phyloP scores from a whole-genome alignment of 345 rosid genomes.

The Pugionium dolabratum region DNA sequence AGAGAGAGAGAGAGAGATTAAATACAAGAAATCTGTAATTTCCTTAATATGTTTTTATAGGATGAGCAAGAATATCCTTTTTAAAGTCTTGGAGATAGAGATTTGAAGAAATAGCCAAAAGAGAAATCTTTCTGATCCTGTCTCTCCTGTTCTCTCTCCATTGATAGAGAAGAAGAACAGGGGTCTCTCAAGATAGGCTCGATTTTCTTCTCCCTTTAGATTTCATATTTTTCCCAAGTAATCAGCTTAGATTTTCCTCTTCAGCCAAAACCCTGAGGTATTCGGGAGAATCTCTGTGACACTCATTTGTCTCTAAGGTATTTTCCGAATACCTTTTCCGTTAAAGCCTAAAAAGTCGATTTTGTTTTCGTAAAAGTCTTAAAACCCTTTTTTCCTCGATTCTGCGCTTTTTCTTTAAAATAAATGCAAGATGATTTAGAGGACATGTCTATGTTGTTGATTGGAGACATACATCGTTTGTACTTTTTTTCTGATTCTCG shows the following conservation, averaged over 20 bases:
- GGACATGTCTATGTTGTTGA: conserved; percentile 26
- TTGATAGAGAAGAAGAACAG: conserved; percentile 19
- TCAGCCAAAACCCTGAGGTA: conserved; percentile 40
- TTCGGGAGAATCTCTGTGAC: conserved; percentile 18
- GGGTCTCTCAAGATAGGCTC: conserved; percentile 3
- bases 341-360: conserved; percentile 19
- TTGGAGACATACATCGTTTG: conserved; percentile 17
- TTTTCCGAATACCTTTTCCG: neutral
- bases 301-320: conserved; percentile 13
- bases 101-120: conserved; percentile 27
- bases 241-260: conserved; percentile 21
- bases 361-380: neutral
- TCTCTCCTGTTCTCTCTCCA: conserved; percentile 12
- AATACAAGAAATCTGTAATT: conserved; percentile 22
- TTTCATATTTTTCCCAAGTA: neutral
- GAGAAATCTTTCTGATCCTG: conserved; percentile 5
- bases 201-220: neutral
- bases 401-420: neutral
- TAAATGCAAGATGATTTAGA: conserved; percentile 15
- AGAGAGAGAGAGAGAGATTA: too few relatives aligned
- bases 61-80: conserved; percentile 17
- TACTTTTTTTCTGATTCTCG: conserved; percentile 24
- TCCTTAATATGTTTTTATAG: conserved; percentile 17
- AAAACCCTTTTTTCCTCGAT: conserved; percentile 21
- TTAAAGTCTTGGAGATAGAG: conserved; percentile 10